Percentiles rank a stretch among this genome's conserved stretches.
Evolutionary conservation across 176 grass and related monocot genomes (phyloP).

Genomic region (Cenchrus americanus): DNA sequence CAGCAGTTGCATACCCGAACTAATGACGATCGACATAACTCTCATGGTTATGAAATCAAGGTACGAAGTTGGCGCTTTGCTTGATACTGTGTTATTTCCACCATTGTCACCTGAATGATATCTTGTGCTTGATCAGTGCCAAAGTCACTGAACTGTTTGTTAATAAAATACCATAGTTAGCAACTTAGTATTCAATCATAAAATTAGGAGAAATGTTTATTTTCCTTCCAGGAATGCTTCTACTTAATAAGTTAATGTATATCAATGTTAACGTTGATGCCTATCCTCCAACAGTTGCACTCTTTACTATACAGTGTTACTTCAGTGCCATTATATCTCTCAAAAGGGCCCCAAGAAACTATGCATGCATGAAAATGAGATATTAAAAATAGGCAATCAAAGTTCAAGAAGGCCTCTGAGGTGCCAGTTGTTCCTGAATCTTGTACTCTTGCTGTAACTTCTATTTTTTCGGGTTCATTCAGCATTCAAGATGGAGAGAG

Average conservation of each 20-base stretch:
- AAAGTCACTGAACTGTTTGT: too few species aligned
- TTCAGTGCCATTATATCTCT: not conserved
- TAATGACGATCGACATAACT: conserved; percentile 21
- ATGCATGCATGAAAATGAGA: not conserved
- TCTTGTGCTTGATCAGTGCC: not conserved
- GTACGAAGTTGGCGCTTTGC: conserved; percentile 19
- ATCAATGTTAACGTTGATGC: conserved; percentile 18
- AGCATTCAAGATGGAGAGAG: conserved; percentile 48
- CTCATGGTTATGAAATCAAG: conserved; percentile 42
- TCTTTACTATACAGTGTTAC: not conserved
- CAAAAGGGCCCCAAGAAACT: not conserved
- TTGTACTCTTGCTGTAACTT: conserved; percentile 19
- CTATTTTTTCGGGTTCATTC: not conserved
- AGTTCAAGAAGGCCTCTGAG: not conserved
- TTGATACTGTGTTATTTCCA: not conserved
- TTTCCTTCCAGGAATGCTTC: conserved; percentile 12
- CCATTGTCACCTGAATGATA: not conserved
- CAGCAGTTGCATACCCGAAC: conserved; percentile 9
- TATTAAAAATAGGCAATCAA: conserved; percentile 5
- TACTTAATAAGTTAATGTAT: not conserved
- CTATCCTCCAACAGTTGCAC: not conserved
- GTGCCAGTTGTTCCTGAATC: not conserved
- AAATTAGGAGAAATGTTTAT: not conserved
- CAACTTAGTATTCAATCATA: not conserved
- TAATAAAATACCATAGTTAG: too few species aligned